Evolutionary conservation across 2,329 filamentous ascomycete genomes (phyloP).

Genomic region (Macrophomina tecta): DNA sequence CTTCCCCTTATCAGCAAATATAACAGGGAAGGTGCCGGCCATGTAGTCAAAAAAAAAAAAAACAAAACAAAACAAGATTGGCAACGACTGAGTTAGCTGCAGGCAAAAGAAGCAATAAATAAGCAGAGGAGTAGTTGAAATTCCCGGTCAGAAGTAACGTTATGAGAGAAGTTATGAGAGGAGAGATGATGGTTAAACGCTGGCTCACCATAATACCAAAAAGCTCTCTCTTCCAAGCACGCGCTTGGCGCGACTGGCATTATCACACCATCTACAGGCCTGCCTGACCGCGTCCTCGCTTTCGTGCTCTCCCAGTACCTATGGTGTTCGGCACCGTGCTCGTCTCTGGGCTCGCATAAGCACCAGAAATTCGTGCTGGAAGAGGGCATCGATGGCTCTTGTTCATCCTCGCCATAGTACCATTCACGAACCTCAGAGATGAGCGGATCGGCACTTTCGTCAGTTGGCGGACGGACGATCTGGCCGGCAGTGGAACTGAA

Average conservation of each 20-base stretch:
- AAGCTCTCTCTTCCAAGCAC: conserved; percentile 29
- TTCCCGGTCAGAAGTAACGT: too few relatives aligned
- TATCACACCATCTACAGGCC: conserved; percentile 33
- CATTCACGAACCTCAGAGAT: conserved; percentile 20
- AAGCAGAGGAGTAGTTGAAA: too few relatives aligned
- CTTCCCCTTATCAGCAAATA: conserved; percentile 1
- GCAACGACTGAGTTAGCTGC: conserved; percentile 15
- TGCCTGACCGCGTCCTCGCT: conserved; percentile 25
- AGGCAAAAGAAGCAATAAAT: background rate
- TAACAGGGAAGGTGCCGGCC: conserved; percentile 17
- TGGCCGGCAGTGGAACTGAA: conserved; percentile 6
- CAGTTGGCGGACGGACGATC: conserved; percentile 28
- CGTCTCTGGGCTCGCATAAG: background rate
- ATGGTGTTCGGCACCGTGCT: background rate
- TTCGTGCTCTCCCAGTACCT: background rate
- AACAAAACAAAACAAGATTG: too few relatives aligned
- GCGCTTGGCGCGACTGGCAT: conserved; percentile 31
- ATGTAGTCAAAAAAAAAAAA: conserved; percentile 5
- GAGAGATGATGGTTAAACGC: conserved; percentile 25
- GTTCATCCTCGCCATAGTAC: conserved; percentile 13
- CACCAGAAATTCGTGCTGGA: background rate
- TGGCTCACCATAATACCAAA: conserved; percentile 31
- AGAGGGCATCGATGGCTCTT: background rate
- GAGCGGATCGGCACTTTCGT: conserved; percentile 33
- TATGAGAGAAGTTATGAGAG: too few relatives aligned